Conservation (phyloP, 768 basidiomycete genomes). For the Suillus tomentosus region DNA sequence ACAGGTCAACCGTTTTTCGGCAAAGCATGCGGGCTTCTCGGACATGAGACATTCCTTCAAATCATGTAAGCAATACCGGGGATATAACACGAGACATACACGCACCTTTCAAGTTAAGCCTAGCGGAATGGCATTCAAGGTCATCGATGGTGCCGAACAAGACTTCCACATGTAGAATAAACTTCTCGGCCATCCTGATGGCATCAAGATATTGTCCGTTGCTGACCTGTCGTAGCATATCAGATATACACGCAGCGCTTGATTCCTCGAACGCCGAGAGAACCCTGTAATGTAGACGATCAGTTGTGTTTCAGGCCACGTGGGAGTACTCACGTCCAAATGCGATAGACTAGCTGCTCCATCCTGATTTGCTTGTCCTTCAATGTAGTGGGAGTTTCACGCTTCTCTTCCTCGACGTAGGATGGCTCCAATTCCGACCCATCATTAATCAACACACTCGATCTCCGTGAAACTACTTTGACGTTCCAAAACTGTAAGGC, state of each 20-base stretch:
- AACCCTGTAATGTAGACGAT: conserved; percentile 51
- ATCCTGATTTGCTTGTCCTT: conserved; percentile 90
- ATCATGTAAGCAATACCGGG: conserved; percentile 18
- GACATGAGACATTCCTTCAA: conserved; percentile 92
- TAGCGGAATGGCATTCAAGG: conserved; percentile 84
- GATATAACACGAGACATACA: conserved; percentile 16
- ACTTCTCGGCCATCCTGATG: conserved; percentile 97
- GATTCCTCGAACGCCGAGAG: conserved; percentile 98
- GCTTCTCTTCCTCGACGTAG: conserved; percentile 76
- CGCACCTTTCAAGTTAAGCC: conserved; percentile 82
- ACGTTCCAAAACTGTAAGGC: conserved; percentile 93
- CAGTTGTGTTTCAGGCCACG: conserved; percentile 10
- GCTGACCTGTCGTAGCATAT: conserved; percentile 98
- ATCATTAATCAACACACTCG: conserved; percentile 57
- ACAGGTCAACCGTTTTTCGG: conserved; percentile 97
- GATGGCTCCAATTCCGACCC: conserved; percentile 55
- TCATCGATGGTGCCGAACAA: conserved; percentile 97
- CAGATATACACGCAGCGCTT: conserved; percentile 98
- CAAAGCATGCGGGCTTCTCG: conserved; percentile 98
- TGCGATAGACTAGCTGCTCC: conserved; percentile 97
- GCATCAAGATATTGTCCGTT: conserved; percentile 95
- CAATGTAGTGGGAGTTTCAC: conserved; percentile 75
- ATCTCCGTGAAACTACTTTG: conserved; percentile 79
- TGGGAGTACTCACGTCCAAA: conserved; percentile 84
- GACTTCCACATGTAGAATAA: conserved; percentile 97